Percentiles rank a stretch among this genome's conserved stretches.
Conservation (phyloP, 2,329 filamentous ascomycete species). For the Alternaria sp. region DNA sequence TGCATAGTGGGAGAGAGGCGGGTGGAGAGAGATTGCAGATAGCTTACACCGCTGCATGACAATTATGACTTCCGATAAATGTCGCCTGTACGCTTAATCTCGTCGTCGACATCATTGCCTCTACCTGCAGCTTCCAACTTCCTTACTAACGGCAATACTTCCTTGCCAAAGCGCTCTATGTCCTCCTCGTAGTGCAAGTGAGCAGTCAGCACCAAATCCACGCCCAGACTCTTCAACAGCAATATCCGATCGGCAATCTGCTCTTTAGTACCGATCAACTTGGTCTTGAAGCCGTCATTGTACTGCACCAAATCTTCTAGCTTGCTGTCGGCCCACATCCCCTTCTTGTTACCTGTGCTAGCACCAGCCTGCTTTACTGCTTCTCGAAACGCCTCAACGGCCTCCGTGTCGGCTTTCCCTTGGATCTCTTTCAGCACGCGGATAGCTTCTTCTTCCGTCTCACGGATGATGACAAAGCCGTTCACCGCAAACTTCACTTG, state of each 20-base stretch:
- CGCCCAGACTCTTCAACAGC: slow-evolving; percentile 55
- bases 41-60: neutral
- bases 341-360: slow-evolving; percentile 55
- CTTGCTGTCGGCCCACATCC: slow-evolving; percentile 62
- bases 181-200: slow-evolving; percentile 63
- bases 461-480: slow-evolving; percentile 58
- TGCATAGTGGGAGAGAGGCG: accelerated
- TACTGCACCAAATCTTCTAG: slow-evolving; percentile 63
- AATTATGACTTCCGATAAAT: slow-evolving; percentile 45
- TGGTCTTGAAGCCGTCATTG: slow-evolving; percentile 64
- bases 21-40: neutral
- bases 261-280: slow-evolving; percentile 60
- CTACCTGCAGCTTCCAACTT: slow-evolving; percentile 57
- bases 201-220: slow-evolving; percentile 55
- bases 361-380: slow-evolving; percentile 60
- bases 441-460: slow-evolving; percentile 59
- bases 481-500: slow-evolving; percentile 60
- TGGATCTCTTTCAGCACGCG: slow-evolving; percentile 59
- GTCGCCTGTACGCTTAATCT: slow-evolving; percentile 57
- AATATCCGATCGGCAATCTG: slow-evolving; percentile 60
- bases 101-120: slow-evolving; percentile 55
- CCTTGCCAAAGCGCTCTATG: slow-evolving; percentile 57
- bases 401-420: slow-evolving; percentile 60
- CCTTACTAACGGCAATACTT: slow-evolving; percentile 57
- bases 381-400: slow-evolving; percentile 58